These are phyloP conservation scores for Leccinum barrowsii DNA, from an alignment of 768 basidiomycete genomes.

Conservation along the genomic window DNA sequence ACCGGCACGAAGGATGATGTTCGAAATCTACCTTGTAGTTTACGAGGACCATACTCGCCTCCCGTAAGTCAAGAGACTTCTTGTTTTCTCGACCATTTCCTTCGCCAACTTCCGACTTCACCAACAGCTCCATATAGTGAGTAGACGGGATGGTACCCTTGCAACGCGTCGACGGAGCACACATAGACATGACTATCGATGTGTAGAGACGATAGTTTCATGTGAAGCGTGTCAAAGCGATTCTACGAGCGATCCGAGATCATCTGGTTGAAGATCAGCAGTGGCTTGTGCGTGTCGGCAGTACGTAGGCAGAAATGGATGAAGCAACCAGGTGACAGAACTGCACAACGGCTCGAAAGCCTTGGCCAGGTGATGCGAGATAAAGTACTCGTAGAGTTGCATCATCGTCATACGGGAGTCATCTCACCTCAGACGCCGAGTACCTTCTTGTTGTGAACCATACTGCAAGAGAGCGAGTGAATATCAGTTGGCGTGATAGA, in stretches of 20 bases:
- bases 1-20: no score
- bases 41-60: no score
- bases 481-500: background rate
- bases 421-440: slow-evolving; percentile 97
- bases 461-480: slow-evolving; percentile 43
- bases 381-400: no score
- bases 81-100: no score
- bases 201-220: slow-evolving; percentile 48
- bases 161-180: no score
- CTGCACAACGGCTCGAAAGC: slow-evolving; percentile 45
- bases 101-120: no score
- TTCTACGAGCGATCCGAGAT: slow-evolving; percentile 86
- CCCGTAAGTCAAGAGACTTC: no score
- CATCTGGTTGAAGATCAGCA: slow-evolving; percentile 87
- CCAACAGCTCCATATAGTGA: no score
- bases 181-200: no score
- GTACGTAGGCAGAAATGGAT: slow-evolving; percentile 58
- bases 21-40: no score
- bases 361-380: slow-evolving; percentile 76
- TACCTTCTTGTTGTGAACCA: slow-evolving; percentile 95
- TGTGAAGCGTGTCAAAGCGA: slow-evolving; percentile 93
- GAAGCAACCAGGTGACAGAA: no score
- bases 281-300: slow-evolving; percentile 60
- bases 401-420: slow-evolving; percentile 23
- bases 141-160: no score